These are phyloP conservation scores for Nannizziopsis arthrosporioides DNA, from an alignment of 2,329 filamentous ascomycete species.

Conservation along the genomic window DNA sequence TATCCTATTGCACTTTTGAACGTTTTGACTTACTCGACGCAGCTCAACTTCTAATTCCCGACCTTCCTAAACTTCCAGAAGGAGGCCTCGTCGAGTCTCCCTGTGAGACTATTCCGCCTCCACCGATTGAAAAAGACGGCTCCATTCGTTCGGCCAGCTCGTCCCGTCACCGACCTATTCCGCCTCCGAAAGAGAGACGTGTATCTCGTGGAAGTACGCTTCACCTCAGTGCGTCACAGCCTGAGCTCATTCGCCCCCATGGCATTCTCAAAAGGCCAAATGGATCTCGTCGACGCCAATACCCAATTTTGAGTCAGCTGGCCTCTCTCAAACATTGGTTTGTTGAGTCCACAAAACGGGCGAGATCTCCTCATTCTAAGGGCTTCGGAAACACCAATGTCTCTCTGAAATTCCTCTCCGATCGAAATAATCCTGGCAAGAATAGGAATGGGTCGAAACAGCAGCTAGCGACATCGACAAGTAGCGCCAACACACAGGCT, in stretches of 20 bases:
- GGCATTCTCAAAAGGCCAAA: constrained; percentile 43
- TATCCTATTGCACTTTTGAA: constrained; percentile 28
- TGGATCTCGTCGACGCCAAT: constrained; percentile 46
- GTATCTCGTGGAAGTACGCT: constrained; percentile 72
- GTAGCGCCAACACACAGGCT: constrained; percentile 18
- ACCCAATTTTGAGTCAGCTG: constrained; percentile 55
- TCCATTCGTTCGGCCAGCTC: constrained; percentile 64
- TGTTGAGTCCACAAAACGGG: constrained; percentile 53
- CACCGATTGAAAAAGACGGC: constrained; percentile 64
- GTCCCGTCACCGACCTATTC: constrained; percentile 62
- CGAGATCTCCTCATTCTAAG: constrained; percentile 43
- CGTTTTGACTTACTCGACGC: neutral
- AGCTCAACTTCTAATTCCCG: constrained; percentile 53
- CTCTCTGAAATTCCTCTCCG: constrained; percentile 28
- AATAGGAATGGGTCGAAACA: constrained; percentile 27
- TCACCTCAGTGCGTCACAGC: constrained; percentile 64
- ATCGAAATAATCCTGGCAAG: constrained; percentile 30
- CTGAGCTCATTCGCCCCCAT: constrained; percentile 48
- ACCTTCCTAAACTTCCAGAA: constrained; percentile 68
- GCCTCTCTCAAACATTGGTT: constrained; percentile 62
- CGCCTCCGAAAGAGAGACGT: constrained; percentile 76
- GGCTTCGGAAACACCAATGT: constrained; percentile 20
- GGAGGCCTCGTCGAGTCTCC: constrained; percentile 32
- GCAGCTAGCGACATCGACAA: constrained; percentile 17
- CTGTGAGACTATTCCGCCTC: constrained; percentile 38